Percentiles rank a stretch among this genome's conserved stretches.
These are phyloP conservation scores for Sugiyamaella castrensis DNA, from an alignment of 1,139 yeast species.

Conservation along the genomic window DNA sequence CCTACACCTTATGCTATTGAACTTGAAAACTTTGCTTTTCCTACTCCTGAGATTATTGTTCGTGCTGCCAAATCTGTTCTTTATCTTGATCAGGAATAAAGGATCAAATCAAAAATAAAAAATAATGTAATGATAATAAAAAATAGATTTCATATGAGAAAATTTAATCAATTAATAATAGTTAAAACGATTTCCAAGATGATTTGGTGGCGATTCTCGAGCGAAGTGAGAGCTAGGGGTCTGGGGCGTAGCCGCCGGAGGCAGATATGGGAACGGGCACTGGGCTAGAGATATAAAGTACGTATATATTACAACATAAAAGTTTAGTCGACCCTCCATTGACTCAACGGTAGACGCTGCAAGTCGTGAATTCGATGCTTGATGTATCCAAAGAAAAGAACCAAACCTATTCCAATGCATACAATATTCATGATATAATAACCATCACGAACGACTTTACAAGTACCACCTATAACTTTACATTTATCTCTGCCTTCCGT, in stretches of 20 bases:
- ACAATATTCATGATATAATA: slow-evolving; percentile 73
- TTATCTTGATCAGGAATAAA: slow-evolving; percentile 51
- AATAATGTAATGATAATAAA: not conserved
- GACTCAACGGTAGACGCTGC: slow-evolving; percentile 60
- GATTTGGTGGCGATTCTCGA: no score
- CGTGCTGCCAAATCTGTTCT: slow-evolving; percentile 90
- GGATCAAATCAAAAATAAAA: slow-evolving; percentile 31
- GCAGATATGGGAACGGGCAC: no score
- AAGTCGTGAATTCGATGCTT: slow-evolving; percentile 55
- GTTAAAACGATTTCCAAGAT: no score
- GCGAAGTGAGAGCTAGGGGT: no score
- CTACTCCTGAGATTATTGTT: slow-evolving; percentile 85
- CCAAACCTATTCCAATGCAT: slow-evolving; percentile 67
- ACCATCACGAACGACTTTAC: slow-evolving; percentile 66
- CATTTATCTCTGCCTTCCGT: slow-evolving; percentile 51
- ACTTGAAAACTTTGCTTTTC: slow-evolving; percentile 98
- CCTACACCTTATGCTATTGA: slow-evolving; percentile 98
- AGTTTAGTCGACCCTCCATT: slow-evolving; percentile 58
- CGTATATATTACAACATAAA: no score
- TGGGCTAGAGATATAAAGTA: no score
- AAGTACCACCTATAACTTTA: slow-evolving; percentile 51
- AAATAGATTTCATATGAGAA: not conserved
- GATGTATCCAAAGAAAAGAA: slow-evolving; percentile 64
- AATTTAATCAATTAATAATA: no score
- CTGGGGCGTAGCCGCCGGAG: no score